phyloP scores from a whole-genome alignment of 2,329 filamentous ascomycete genomes.

The Colletotrichum sp. region DNA sequence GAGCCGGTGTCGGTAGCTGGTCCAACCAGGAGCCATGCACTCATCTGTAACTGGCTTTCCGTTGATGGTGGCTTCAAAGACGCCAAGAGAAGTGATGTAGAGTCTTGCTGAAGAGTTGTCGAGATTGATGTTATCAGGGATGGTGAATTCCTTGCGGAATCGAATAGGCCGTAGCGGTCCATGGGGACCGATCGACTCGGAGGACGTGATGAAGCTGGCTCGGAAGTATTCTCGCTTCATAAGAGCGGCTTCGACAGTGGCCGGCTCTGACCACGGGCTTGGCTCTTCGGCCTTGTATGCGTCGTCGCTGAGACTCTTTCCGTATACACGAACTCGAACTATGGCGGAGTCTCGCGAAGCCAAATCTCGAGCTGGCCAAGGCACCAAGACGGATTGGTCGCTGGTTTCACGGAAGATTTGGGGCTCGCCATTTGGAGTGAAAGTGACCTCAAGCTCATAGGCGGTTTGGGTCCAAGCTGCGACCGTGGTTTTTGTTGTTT shows the following conservation, averaged over 20 bases:
- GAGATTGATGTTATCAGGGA: not conserved
- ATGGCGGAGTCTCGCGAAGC: constrained; percentile 29
- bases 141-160: not conserved
- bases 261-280: not conserved
- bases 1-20: constrained; percentile 46
- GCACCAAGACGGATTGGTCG: constrained; percentile 21
- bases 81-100: constrained; percentile 40
- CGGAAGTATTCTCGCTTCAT: not conserved
- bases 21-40: constrained; percentile 48
- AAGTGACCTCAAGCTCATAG: constrained; percentile 22
- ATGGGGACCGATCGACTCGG: not conserved
- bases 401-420: not conserved
- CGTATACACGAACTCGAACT: constrained; percentile 33
- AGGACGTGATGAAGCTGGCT: constrained; percentile 9
- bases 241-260: constrained; percentile 5
- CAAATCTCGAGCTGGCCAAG: constrained; percentile 26
- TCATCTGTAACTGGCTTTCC: constrained; percentile 33
- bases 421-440: not conserved
- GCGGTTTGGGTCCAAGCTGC: constrained; percentile 17
- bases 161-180: constrained; percentile 8
- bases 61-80: constrained; percentile 44
- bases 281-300: not conserved
- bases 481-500: not conserved
- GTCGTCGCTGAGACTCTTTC: constrained; percentile 4
- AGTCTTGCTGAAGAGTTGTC: constrained; percentile 27